phyloP scores from a whole-genome alignment of 169 alveolate genomes.

The Plasmodium relictum region DNA sequence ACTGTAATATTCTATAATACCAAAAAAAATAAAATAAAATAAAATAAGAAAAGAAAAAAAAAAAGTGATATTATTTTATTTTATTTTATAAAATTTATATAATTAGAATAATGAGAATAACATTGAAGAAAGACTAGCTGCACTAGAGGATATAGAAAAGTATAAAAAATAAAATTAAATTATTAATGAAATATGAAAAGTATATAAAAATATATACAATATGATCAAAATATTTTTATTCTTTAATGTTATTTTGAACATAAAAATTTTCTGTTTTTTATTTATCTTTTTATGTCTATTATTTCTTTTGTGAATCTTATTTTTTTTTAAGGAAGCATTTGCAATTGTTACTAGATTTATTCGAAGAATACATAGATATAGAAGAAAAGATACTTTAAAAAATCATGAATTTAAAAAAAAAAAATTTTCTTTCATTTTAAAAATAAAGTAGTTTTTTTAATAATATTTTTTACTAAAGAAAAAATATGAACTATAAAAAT shows the following conservation, averaged over 20 bases:
- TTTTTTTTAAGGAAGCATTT: constrained; percentile 34
- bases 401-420: too few relatives aligned
- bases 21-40: background rate
- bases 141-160: constrained; percentile 71
- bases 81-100: background rate
- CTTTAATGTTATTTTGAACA: background rate
- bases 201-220: background rate
- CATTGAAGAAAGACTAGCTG: constrained; percentile 48
- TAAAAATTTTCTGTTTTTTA: background rate
- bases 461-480: too few relatives aligned
- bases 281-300: background rate
- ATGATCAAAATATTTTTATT: background rate
- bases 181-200: background rate
- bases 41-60: background rate
- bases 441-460: too few relatives aligned
- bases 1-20: constrained; percentile 6
- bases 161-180: constrained; percentile 9
- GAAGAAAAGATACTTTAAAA: constrained; percentile 21
- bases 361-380: constrained; percentile 59
- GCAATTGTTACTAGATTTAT: constrained; percentile 20
- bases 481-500: too few relatives aligned
- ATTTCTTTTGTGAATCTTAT: background rate
- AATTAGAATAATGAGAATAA: constrained; percentile 15
- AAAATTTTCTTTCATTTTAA: too few relatives aligned
- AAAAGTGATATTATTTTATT: too few relatives aligned